A percentile compares a stretch with the other conserved stretches of the same genome.
phyloP scores from a whole-genome alignment of 108 stramenopile genomes.

The Skeletonema marinoi region DNA sequence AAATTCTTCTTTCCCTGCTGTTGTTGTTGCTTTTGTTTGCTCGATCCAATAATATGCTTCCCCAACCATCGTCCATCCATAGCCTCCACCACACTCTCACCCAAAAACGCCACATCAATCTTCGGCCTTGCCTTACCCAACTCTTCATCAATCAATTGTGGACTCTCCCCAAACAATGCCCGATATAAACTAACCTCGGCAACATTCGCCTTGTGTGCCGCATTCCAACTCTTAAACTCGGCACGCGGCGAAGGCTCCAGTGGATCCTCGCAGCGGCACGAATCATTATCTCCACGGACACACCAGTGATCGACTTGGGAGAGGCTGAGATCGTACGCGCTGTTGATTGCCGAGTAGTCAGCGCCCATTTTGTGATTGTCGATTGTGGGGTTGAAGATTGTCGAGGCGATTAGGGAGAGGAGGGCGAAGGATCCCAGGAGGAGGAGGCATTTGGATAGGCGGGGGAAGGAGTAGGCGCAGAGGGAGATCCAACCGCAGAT shows the following conservation, averaged over 20 bases:
- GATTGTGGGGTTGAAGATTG: constrained; percentile 59
- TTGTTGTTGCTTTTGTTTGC: background rate
- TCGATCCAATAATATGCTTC: constrained; percentile 32
- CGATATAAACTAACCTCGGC: constrained; percentile 45
- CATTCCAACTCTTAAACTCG: constrained; percentile 63
- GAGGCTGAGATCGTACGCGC: constrained; percentile 64
- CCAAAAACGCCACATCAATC: constrained; percentile 80
- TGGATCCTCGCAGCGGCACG: constrained; percentile 81
- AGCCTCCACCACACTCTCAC: constrained; percentile 79
- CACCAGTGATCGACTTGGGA: constrained; percentile 81
- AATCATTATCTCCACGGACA: constrained; percentile 62
- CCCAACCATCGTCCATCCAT: constrained; percentile 87
- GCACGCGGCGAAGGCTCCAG: constrained; percentile 48
- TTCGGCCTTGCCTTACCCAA: constrained; percentile 19
- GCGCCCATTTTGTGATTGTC: constrained; percentile 55
- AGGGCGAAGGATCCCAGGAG: constrained; percentile 5
- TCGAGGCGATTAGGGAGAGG: constrained; percentile 5
- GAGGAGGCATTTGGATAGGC: constrained; percentile 24
- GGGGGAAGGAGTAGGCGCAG: constrained; percentile 15
- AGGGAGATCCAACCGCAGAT: constrained; percentile 11
- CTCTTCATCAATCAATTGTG: constrained; percentile 20
- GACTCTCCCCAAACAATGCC: constrained; percentile 21
- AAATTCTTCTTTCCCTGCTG: background rate
- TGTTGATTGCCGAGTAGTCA: constrained; percentile 61
- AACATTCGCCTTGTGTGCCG: constrained; percentile 62